Base-by-base conservation (phyloP, 352 stramenopile genomes). In the Phytophthora citrophthora region DNA sequence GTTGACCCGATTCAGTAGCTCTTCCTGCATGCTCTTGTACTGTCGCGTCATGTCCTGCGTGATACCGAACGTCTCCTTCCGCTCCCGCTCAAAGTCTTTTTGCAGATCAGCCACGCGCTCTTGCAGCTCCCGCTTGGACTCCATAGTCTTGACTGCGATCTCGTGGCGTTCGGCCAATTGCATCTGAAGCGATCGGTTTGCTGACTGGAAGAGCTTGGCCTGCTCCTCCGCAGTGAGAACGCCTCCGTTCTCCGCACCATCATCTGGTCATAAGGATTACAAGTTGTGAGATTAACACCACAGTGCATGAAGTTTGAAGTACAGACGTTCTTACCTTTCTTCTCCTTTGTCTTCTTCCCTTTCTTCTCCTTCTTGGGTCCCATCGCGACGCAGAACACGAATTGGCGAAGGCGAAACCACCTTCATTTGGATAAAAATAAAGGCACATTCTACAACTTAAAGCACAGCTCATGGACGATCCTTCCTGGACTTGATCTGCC, bases 11-110 rank as follows among this genome's bases (percentile, higher is more conserved):
- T 96, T 93, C 4, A 97, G 73, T 26, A 97, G 72, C 59, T 97
- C 88, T 45, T 97, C 90, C 62, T 98, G 93, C 94, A 99, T 98
- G 57, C 91, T 96, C 75, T 98, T 98, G 78, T 98, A 98, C 80
- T 98, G 95, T 8, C 96, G 81, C 47, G 95, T 98, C 94, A 98
- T 98, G 67, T 98, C 93, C 49, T 93, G 79, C 32, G 90, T 98
- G 54, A 99, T 98, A 16, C 96, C 95, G 40, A 96, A 96, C 11
- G 90, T 97, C 54, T 97, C 82, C 75, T 75, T 68, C 8, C 91
- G 77, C 68, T 97, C 91, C 16, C 79, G 71, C 47, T 98, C 87
- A 68, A 97, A 95, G 60, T 94, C 89, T 20, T 20, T 77, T 74
- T 96, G 86, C 31, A 98, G 73, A 40, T 96, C 79, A 23, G 76